Evolutionary conservation across 768 basidiomycete species (phyloP).

Genomic region (Coprinopsis cinerea): DNA sequence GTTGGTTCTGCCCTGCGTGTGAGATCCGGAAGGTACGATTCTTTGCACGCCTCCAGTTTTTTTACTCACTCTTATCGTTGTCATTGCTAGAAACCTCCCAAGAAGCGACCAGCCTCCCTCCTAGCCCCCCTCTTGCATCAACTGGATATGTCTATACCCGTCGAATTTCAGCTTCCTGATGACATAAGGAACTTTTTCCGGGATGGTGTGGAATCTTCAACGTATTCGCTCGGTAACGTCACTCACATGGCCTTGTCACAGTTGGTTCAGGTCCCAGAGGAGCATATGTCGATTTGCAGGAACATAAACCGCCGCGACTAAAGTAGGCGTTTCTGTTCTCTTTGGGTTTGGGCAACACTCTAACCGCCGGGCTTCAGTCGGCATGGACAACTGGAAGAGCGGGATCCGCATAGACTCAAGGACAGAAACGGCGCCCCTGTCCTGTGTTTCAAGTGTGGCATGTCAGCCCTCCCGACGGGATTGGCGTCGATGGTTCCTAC

Average conservation of each 20-base stretch:
- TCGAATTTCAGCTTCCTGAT: conserved; percentile 81
- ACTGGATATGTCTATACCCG: conserved; percentile 62
- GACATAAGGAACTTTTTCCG: conserved; percentile 81
- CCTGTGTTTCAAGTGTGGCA: conserved; percentile 88
- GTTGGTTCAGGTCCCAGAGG: conserved; percentile 78
- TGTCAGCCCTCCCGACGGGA: conserved; percentile 61
- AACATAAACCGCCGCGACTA: conserved; percentile 67
- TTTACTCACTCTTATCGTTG: conserved; percentile 14
- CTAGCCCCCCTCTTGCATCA: conserved; percentile 69
- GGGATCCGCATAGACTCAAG: conserved; percentile 81
- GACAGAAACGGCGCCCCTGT: conserved; percentile 80
- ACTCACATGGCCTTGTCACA: conserved; percentile 27
- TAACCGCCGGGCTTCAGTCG: conserved; percentile 40
- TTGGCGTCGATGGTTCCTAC: conserved; percentile 48
- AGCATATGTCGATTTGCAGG: conserved; percentile 75
- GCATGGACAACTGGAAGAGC: conserved; percentile 84
- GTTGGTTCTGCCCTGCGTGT: conserved; percentile 80
- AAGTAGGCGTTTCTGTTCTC: conserved; percentile 46
- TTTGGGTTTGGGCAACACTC: conserved; percentile 10
- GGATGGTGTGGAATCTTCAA: conserved; percentile 55
- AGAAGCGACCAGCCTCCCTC: conserved; percentile 60
- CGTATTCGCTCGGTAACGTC: conserved; percentile 8
- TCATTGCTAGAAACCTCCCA: conserved; percentile 54
- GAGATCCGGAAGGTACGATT: conserved; percentile 54
- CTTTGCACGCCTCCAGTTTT: conserved; percentile 8